Percentiles rank a stretch among this genome's conserved stretches.
Conservation (phyloP, 2,329 filamentous ascomycete genomes). For the Pseudogymnoascus sp. region DNA sequence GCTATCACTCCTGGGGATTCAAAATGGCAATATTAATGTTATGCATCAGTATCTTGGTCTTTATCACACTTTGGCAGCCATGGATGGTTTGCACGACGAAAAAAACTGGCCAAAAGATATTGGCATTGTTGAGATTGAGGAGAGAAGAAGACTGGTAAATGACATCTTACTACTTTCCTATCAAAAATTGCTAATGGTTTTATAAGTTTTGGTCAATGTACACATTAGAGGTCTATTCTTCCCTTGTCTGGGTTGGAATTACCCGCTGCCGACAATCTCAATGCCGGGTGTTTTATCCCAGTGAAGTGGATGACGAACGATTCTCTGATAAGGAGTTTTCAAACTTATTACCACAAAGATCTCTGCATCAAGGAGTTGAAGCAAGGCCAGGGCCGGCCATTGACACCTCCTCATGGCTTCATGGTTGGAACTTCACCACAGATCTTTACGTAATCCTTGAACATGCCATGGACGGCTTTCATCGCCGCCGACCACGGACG, state of each 20-base stretch:
- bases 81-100: slow-evolving; percentile 47
- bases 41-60: slow-evolving; percentile 46
- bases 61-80: slow-evolving; percentile 42
- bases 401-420: slow-evolving; percentile 38
- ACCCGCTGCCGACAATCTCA: slow-evolving; percentile 40
- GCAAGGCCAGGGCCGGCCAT: slow-evolving; percentile 14
- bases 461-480: slow-evolving; percentile 32
- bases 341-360: background rate
- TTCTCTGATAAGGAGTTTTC: slow-evolving; percentile 25
- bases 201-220: slow-evolving; percentile 50
- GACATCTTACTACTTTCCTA: background rate
- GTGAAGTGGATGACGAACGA: slow-evolving; percentile 40
- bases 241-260: slow-evolving; percentile 44
- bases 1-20: slow-evolving; percentile 43
- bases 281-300: slow-evolving; percentile 41
- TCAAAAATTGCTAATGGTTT: slow-evolving; percentile 9
- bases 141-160: slow-evolving; percentile 39
- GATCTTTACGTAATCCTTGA: slow-evolving; percentile 51
- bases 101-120: slow-evolving; percentile 42
- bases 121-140: slow-evolving; percentile 39
- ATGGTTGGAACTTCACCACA: slow-evolving; percentile 51
- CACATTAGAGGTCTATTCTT: slow-evolving; percentile 47
- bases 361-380: slow-evolving; percentile 20
- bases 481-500: slow-evolving; percentile 10
- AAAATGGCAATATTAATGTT: slow-evolving; percentile 41